phyloP scores from a whole-genome alignment of 2,329 filamentous ascomycete species.

The Alternaria tenuissima region DNA sequence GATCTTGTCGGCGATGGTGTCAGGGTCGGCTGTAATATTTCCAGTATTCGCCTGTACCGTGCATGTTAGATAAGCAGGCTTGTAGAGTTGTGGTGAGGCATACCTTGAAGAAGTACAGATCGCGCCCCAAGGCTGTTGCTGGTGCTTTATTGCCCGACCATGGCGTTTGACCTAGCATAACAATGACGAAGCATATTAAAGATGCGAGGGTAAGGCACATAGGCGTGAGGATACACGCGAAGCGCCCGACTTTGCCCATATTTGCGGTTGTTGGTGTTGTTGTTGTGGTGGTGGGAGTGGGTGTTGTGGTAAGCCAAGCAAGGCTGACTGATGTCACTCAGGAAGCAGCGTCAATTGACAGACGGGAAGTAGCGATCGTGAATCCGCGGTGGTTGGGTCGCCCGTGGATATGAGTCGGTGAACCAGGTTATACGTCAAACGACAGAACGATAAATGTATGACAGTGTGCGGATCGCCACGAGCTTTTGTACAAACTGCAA shows the following conservation, averaged over 20 bases:
- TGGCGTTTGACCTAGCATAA: constrained; percentile 66
- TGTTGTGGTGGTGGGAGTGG: not conserved
- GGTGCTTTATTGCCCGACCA: constrained; percentile 43
- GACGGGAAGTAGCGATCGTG: constrained; percentile 5
- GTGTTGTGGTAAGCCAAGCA: constrained; percentile 3
- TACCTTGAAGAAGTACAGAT: constrained; percentile 64
- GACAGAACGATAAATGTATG: not conserved
- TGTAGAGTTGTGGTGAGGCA: constrained; percentile 58
- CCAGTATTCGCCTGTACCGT: constrained; percentile 43
- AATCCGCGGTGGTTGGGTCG: not conserved
- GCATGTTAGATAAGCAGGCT: constrained; percentile 21
- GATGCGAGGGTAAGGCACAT: constrained; percentile 81
- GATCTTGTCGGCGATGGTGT: constrained; percentile 45
- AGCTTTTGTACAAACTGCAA: constrained; percentile 19
- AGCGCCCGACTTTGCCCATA: constrained; percentile 78
- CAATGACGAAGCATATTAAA: constrained; percentile 71
- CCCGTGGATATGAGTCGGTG: not conserved
- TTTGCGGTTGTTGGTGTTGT: constrained; percentile 34
- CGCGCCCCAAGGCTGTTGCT: constrained; percentile 55
- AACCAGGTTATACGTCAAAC: not conserved
- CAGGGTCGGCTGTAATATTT: constrained; percentile 64
- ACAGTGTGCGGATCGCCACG: not conserved
- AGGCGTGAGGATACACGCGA: constrained; percentile 87
- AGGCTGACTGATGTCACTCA: constrained; percentile 19
- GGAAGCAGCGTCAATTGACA: constrained; percentile 4